Percentiles rank a stretch among this genome's conserved stretches.
Evolutionary conservation across 495 filamentous ascomycete genomes (phyloP).

Genomic region (Neurospora sp.): DNA sequence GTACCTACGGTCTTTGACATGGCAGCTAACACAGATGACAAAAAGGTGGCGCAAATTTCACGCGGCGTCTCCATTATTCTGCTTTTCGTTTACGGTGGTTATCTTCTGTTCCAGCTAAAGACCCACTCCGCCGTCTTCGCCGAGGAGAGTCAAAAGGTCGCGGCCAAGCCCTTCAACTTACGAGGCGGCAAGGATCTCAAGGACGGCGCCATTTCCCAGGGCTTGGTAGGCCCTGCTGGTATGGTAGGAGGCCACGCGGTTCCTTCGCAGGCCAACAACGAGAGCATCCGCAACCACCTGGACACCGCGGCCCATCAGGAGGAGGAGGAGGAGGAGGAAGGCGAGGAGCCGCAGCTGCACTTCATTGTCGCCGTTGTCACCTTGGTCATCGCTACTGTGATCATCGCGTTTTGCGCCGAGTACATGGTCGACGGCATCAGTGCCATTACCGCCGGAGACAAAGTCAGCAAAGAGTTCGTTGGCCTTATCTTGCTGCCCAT

Average conservation of each 20-base stretch:
- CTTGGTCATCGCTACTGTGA: slow-evolving; percentile 58
- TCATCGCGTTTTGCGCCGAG: slow-evolving; percentile 84
- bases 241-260: slow-evolving; percentile 31
- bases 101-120: slow-evolving; percentile 74
- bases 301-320: slow-evolving; percentile 1
- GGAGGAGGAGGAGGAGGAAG: slow-evolving; percentile 39
- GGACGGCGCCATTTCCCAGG: slow-evolving; percentile 50
- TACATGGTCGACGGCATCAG: slow-evolving; percentile 79
- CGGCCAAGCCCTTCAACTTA: slow-evolving; percentile 33
- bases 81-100: slow-evolving; percentile 64
- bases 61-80: slow-evolving; percentile 66
- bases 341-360: slow-evolving; percentile 61
- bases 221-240: slow-evolving; percentile 49
- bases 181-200: slow-evolving; percentile 22
- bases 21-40: not conserved
- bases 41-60: slow-evolving; percentile 48
- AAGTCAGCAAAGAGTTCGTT: slow-evolving; percentile 64
- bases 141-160: slow-evolving; percentile 57
- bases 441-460: slow-evolving; percentile 46
- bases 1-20: slow-evolving; percentile 77
- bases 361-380: slow-evolving; percentile 60
- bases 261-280: slow-evolving; percentile 22
- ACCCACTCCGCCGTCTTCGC: slow-evolving; percentile 70
- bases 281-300: slow-evolving; percentile 20
- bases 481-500: slow-evolving; percentile 82